A percentile compares a stretch with the other conserved stretches of the same genome.
These are phyloP conservation scores for Furculomyces boomerangus DNA, from an alignment of 371 early-diverging fungal species.

Conservation along the genomic window DNA sequence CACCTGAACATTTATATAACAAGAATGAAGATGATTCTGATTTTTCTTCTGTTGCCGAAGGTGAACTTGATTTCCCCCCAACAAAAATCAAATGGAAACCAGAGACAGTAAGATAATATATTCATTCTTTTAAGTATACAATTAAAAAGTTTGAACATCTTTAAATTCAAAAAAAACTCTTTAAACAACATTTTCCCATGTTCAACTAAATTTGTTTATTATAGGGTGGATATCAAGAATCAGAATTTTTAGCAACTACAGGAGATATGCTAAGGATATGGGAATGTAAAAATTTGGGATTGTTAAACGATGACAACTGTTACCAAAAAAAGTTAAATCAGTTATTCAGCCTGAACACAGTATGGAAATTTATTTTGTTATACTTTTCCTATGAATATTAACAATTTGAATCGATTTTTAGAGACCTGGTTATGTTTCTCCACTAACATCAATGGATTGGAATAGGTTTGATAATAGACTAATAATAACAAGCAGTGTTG, in stretches of 20 bases:
- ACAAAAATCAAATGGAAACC: constrained; percentile 86
- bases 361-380: background rate
- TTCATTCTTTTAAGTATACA: background rate
- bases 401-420: constrained; percentile 10
- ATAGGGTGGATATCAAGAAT: constrained; percentile 26
- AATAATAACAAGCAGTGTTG: constrained; percentile 79
- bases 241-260: constrained; percentile 70
- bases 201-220: background rate
- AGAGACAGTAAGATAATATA: constrained; percentile 30
- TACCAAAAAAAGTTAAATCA: background rate
- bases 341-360: background rate
- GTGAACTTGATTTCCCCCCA: constrained; percentile 68
- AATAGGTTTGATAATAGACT: constrained; percentile 66
- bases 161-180: background rate
- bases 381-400: constrained; percentile 6
- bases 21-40: constrained; percentile 20
- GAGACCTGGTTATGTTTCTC: constrained; percentile 41
- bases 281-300: constrained; percentile 34
- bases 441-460: constrained; percentile 94
- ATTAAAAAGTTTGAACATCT: background rate
- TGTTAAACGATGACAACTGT: background rate
- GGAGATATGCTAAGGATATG: constrained; percentile 75
- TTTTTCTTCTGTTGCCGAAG: constrained; percentile 56
- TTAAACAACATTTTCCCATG: background rate
- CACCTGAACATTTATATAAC: constrained; percentile 12